Conservation (phyloP, 2,329 filamentous ascomycete genomes). For the Neofusicoccum sp. region DNA sequence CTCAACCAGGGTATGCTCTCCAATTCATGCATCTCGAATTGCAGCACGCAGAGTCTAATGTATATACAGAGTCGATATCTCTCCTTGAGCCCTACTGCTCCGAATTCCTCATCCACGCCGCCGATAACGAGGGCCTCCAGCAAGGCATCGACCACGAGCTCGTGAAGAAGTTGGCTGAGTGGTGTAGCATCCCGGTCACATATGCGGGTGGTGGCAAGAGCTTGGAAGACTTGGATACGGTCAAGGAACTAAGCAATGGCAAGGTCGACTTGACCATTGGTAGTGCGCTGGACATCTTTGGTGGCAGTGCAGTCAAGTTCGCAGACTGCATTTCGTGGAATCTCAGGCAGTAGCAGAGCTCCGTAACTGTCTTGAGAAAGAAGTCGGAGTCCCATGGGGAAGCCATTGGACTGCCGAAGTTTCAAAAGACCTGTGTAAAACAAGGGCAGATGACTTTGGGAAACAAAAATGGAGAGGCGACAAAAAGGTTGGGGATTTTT, state of each 20-base stretch:
- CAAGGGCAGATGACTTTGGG: too few species aligned
- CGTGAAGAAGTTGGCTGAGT: conserved; percentile 71
- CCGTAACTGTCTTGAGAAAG: too few species aligned
- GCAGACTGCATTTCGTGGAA: conserved; percentile 93
- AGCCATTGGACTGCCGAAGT: too few species aligned
- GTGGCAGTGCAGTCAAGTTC: conserved; percentile 80
- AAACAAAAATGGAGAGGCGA: too few species aligned
- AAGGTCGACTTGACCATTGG: conserved; percentile 93
- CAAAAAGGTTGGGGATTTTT: too few species aligned
- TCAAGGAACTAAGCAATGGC: conserved; percentile 73
- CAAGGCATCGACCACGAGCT: conserved; percentile 85
- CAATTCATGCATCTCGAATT: not conserved
- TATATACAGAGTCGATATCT: conserved; percentile 67
- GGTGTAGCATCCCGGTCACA: conserved; percentile 90
- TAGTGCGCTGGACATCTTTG: conserved; percentile 94
- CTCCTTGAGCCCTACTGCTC: conserved; percentile 86
- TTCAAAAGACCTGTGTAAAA: too few species aligned
- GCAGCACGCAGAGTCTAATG: not conserved
- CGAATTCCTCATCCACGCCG: conserved; percentile 95
- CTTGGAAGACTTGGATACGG: conserved; percentile 76
- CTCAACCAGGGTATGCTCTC: conserved; percentile 70
- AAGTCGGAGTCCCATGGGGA: too few species aligned
- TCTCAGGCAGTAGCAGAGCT: conserved; percentile 17
- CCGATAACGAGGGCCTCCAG: conserved; percentile 93
- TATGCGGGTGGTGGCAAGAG: conserved; percentile 92